These are phyloP conservation scores for Wallacemonas sp. DNA, from an alignment of 208 protist species.

Conservation along the genomic window DNA sequence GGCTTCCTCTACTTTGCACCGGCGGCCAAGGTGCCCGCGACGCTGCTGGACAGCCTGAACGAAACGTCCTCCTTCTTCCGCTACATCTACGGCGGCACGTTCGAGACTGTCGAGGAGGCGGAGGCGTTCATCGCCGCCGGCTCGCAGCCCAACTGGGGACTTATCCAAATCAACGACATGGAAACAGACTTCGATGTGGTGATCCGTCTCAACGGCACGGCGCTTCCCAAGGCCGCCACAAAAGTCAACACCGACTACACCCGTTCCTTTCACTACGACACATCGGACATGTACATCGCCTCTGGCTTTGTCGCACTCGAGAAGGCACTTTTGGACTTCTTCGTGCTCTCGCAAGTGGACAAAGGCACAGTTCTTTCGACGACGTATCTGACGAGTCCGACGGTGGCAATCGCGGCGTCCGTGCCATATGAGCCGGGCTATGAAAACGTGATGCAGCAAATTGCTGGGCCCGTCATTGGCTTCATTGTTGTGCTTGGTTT, in stretches of 20 bases:
- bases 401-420: constrained; percentile 30
- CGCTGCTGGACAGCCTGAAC: constrained; percentile 40
- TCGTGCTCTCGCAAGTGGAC: constrained; percentile 18
- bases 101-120: constrained; percentile 56
- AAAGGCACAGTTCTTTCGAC: constrained; percentile 14
- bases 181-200: constrained; percentile 54
- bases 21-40: constrained; percentile 35
- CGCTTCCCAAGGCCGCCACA: constrained; percentile 38
- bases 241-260: constrained; percentile 40
- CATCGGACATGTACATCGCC: constrained; percentile 66
- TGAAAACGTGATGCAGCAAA: constrained; percentile 29
- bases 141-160: constrained; percentile 36
- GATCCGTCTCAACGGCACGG: constrained; percentile 56
- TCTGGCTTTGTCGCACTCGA: constrained; percentile 79
- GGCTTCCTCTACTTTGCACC: constrained; percentile 64
- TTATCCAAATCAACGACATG: constrained; percentile 46
- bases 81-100: constrained; percentile 68
- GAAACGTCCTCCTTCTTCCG: constrained; percentile 30
- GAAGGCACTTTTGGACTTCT: constrained; percentile 54
- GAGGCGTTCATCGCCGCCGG: constrained; percentile 15
- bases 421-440: constrained; percentile 21
- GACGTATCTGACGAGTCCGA: constrained; percentile 13
- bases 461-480: constrained; percentile 34
- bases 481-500: constrained; percentile 66
- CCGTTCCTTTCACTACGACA: constrained; percentile 44